Base-by-base conservation (phyloP, 768 basidiomycete species). In the Naganishia antarctica region DNA sequence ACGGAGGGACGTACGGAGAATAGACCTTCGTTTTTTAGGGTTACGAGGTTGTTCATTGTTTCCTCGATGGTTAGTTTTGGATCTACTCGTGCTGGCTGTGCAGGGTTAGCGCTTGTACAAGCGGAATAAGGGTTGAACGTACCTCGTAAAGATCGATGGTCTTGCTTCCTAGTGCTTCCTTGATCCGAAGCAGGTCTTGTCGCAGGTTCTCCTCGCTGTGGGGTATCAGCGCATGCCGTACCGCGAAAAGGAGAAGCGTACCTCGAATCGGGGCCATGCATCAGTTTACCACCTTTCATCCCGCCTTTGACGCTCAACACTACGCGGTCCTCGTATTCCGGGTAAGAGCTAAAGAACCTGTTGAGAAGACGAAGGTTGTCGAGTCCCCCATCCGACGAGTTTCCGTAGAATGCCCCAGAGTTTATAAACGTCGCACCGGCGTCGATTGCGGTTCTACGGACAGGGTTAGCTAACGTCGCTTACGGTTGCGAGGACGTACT, bases 111-210 rank as follows among this genome's bases (percentile, higher is more conserved):
- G 16, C 15, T 4, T 18, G 9, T 60, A 43, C 12, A 32, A 26
- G 9, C 18, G 28, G 21, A 3, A 6, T 1, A n/a, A 18, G 40
- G 47, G 83, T 75, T 6, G 84, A 79, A 1, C 84, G 82, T 25
- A 78, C 75, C 71, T 86, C 76, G 73, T 83, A 88, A 2, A 87
- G 73, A 72, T 88, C 87, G 63, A 87, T 70, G 63, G 79, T 81
- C 76, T 84, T 84, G 61, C 81, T 81, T 0, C 83, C 80, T 5
- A 86, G 78, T 13, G 78, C 78, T 3, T 73, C 75, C 51, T 81
- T 79, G 70, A 82, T 78, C 26, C 75, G 73, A 26, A 79, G 74
- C n/a, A 85, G 78, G 60, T 84, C 83, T n/a, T 78, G 72, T 9
- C 81, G 72, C 7, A 86, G 70, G 68, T 80, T 81, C 61, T 81